Conservation (phyloP, 148 eudicot genomes). For the Rhododendron williamsianum region DNA sequence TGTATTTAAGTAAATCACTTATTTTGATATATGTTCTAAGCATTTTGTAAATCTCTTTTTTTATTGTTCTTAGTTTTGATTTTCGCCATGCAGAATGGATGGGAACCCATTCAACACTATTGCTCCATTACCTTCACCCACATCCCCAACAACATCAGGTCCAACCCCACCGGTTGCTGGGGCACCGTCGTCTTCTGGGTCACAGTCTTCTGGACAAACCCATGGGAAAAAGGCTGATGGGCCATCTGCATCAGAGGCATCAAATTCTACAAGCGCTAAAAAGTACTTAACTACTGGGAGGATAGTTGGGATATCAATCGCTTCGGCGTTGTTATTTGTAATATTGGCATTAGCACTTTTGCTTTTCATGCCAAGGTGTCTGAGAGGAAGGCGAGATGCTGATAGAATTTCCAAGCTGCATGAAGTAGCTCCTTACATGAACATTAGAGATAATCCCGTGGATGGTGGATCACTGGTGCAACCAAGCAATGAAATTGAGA, state of each 20-base stretch:
- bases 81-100: slow-evolving; percentile 45
- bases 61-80: slow-evolving; percentile 3
- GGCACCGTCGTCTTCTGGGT: slow-evolving; percentile 21
- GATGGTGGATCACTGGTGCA: slow-evolving; percentile 30
- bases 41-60: background rate
- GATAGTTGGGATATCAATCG: slow-evolving; percentile 65
- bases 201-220: slow-evolving; percentile 31
- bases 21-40: background rate
- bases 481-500: slow-evolving; percentile 43
- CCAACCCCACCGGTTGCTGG: slow-evolving; percentile 33
- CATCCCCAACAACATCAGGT: slow-evolving; percentile 27
- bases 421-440: slow-evolving; percentile 65
- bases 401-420: slow-evolving; percentile 44
- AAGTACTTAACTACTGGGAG: slow-evolving; percentile 45
- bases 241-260: slow-evolving; percentile 46
- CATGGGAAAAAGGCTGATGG: slow-evolving; percentile 50
- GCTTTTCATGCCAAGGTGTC: slow-evolving; percentile 60
- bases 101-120: slow-evolving; percentile 68
- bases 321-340: slow-evolving; percentile 46
- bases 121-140: slow-evolving; percentile 55
- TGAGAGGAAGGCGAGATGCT: slow-evolving; percentile 38
- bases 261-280: slow-evolving; percentile 34
- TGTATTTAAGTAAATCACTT: background rate
- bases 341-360: slow-evolving; percentile 51
- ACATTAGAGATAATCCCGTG: slow-evolving; percentile 39